Conservation (phyloP, 2,329 filamentous ascomycete species). For the Apiospora kogelbergensis region DNA sequence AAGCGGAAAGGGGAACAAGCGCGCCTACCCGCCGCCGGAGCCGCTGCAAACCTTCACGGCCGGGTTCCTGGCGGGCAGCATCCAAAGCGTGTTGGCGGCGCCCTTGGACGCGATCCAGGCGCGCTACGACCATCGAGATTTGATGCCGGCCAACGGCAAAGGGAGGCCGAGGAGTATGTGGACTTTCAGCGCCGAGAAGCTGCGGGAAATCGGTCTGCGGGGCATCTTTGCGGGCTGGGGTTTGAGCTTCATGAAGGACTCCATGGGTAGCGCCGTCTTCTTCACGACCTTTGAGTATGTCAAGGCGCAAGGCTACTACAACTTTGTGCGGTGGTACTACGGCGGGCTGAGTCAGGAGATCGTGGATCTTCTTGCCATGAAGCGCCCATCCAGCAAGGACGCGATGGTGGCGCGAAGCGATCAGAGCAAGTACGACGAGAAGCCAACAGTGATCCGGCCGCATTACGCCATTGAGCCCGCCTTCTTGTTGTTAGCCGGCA, state of each 20-base stretch:
- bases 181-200: conserved; percentile 66
- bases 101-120: conserved; percentile 76
- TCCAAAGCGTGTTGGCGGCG: conserved; percentile 72
- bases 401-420: conserved; percentile 21
- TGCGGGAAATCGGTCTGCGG: conserved; percentile 69
- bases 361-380: conserved; percentile 48
- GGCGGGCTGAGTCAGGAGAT: conserved; percentile 54
- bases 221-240: conserved; percentile 76
- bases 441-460: conserved; percentile 59
- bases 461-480: conserved; percentile 75
- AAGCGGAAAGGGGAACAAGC: conserved; percentile 55
- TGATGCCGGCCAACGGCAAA: conserved; percentile 41
- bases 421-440: conserved; percentile 20
- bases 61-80: conserved; percentile 65
- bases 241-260: conserved; percentile 68
- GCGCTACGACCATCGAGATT: conserved; percentile 61
- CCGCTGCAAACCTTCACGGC: conserved; percentile 66
- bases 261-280: conserved; percentile 68
- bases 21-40: conserved; percentile 69
- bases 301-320: conserved; percentile 73
- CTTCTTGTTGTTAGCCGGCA: conserved; percentile 69
- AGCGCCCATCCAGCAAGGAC: conserved; percentile 35
- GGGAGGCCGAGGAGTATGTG: conserved; percentile 64
- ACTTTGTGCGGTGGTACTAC: conserved; percentile 71
- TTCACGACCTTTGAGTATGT: conserved; percentile 76